Conservation (phyloP, 768 basidiomycete species). For the Artomyces pyxidatus region DNA sequence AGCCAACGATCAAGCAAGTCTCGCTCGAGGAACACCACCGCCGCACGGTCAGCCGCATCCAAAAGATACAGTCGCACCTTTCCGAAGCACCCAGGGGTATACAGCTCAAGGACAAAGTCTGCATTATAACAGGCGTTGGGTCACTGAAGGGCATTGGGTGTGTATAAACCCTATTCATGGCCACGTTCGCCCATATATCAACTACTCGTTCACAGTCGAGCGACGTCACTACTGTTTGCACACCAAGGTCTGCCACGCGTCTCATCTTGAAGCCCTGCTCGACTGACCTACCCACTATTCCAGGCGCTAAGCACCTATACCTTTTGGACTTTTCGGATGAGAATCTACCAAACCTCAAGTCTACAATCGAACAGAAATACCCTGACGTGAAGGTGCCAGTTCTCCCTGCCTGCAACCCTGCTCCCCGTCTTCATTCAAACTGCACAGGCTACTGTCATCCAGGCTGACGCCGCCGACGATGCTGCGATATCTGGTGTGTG, state of each 20-base stretch:
- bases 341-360: slow-evolving; percentile 64
- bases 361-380: slow-evolving; percentile 58
- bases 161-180: slow-evolving; percentile 18
- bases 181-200: not conserved
- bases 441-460: slow-evolving; percentile 62
- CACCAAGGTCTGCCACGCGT: slow-evolving; percentile 53
- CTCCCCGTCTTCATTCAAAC: not conserved
- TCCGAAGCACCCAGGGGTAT: slow-evolving; percentile 40
- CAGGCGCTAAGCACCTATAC: slow-evolving; percentile 74
- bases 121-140: slow-evolving; percentile 82
- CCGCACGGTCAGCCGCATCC: slow-evolving; percentile 56
- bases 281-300: not conserved
- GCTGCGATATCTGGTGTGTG: slow-evolving; percentile 59
- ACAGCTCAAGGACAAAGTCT: slow-evolving; percentile 70
- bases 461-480: slow-evolving; percentile 83
- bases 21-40: slow-evolving; percentile 42
- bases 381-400: slow-evolving; percentile 69
- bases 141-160: slow-evolving; percentile 88
- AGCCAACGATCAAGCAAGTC: not conserved
- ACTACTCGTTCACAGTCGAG: slow-evolving; percentile 40
- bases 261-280: too few species aligned
- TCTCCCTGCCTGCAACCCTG: not conserved
- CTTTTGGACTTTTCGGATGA: slow-evolving; percentile 61
- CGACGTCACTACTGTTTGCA: slow-evolving; percentile 63
- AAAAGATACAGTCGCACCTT: slow-evolving; percentile 64